Base-by-base conservation (phyloP, 805 yeast species). In the Pichia californica region DNA sequence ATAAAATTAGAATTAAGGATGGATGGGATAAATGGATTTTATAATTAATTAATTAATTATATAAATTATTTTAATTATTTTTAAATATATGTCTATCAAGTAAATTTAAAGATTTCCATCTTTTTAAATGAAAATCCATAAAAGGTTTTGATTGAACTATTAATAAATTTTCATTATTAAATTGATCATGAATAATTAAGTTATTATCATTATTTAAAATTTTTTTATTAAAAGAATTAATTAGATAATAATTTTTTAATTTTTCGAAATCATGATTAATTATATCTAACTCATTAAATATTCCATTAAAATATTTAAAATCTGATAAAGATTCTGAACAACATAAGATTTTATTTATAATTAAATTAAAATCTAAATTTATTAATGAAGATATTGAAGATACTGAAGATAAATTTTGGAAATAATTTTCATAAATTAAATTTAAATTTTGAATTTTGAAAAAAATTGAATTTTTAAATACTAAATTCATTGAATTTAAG, bases 1-100 rank as follows among this genome's bases (percentile, higher is more conserved):
- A 63, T 26, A 73, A 73, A 56, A 70, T 83, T 46, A 76, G 93
- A 56, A 74, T 79, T 16, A 71, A 67, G 47, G 68, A 68, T 38
- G 76, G 72, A 56, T 81, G 77, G 71, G 70, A 76, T 51, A 76
- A 71, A 50, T 87, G 94, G 94, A 74, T 87, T 44, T 66, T 85
- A 50, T 78, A 81, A 3, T 15, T 6, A 37, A 21, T 21, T 6
- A 21, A 21, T 21, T 21, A 21, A 6, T 6, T 6, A 21, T 21
- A 6, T 21, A 21, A 6, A 21, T 6, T 6, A 21, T 21, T 21
- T 6, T 20, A 16, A 14, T 4, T 9, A 16, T 23, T 11, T 41
- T 44, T 47, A 34, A 58, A 58, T 10, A 58, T 49, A 33, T 40
- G 48, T 34, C 52, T 57, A 33, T 55, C 48, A 29, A 55, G 40